These are phyloP conservation scores for Sorghum bicolor DNA, from an alignment of 176 grass and related monocot genomes.

Conservation along the genomic window DNA sequence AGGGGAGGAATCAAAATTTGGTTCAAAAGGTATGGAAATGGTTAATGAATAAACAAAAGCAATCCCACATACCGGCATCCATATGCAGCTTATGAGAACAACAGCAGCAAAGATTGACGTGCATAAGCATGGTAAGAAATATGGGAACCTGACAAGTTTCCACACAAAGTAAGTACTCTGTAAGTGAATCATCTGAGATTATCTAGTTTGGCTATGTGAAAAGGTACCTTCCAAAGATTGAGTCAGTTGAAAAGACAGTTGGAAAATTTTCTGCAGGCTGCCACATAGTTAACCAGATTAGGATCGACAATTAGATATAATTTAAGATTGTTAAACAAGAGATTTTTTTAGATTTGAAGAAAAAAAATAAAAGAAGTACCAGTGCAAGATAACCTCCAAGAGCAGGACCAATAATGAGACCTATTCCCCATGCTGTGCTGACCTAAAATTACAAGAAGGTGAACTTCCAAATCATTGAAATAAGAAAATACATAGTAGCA, in stretches of 20 bases:
- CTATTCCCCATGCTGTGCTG: constrained; percentile 67
- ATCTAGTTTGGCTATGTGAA: not conserved
- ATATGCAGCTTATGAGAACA: constrained; percentile 82
- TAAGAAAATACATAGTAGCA: not conserved
- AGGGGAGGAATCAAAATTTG: not conserved
- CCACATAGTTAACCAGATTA: constrained; percentile 1
- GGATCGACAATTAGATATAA: not conserved
- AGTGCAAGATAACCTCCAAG: constrained; percentile 81
- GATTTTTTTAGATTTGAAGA: not conserved
- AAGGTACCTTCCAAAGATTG: constrained; percentile 70
- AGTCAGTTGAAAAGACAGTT: constrained; percentile 68
- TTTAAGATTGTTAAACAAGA: not conserved
- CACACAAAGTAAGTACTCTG: constrained; percentile 22
- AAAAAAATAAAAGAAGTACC: constrained; percentile 30
- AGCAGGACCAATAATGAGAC: constrained; percentile 93
- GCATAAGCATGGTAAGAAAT: constrained; percentile 81
- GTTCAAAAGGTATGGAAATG: not conserved
- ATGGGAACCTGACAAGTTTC: constrained; percentile 62
- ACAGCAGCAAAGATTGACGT: constrained; percentile 60
- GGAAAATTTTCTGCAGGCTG: constrained; percentile 97
- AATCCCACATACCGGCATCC: constrained; percentile 78
- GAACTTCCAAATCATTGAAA: constrained; percentile 10
- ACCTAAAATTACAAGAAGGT: constrained; percentile 42
- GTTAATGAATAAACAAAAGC: not conserved
- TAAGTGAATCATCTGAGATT: constrained; percentile 5